Conservation (phyloP, 2,329 filamentous ascomycete genomes). For the Aspergillus amoenus region DNA sequence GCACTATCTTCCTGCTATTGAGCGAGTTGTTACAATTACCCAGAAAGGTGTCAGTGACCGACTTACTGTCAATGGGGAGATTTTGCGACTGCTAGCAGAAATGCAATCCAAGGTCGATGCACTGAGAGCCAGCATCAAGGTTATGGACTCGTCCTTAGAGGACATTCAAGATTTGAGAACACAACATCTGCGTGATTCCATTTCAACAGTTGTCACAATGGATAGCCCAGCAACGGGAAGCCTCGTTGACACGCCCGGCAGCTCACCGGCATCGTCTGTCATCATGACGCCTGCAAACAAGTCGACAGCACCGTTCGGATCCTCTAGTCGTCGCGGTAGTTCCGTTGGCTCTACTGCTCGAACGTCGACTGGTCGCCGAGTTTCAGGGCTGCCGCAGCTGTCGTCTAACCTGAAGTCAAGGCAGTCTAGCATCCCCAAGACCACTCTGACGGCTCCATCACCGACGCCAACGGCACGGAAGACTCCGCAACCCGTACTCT, state of each 20-base stretch:
- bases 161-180: slow-evolving; percentile 63
- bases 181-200: slow-evolving; percentile 83
- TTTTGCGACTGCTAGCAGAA: slow-evolving; percentile 79
- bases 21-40: slow-evolving; percentile 86
- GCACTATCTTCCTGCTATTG: slow-evolving; percentile 91
- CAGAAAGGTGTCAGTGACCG: slow-evolving; percentile 93
- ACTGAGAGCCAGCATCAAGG: slow-evolving; percentile 72
- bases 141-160: slow-evolving; percentile 73
- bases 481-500: slow-evolving; percentile 42
- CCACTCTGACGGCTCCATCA: slow-evolving; percentile 35
- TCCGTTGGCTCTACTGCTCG: slow-evolving; percentile 43
- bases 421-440: slow-evolving; percentile 41
- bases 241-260: slow-evolving; percentile 68
- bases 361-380: slow-evolving; percentile 44
- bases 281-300: slow-evolving; percentile 54
- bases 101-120: slow-evolving; percentile 79
- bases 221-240: slow-evolving; percentile 72
- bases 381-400: slow-evolving; percentile 49
- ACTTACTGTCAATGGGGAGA: slow-evolving; percentile 95
- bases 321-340: slow-evolving; percentile 50
- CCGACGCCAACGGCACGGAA: slow-evolving; percentile 44
- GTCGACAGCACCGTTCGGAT: slow-evolving; percentile 44
- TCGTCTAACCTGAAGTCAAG: slow-evolving; percentile 27
- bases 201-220: slow-evolving; percentile 86
- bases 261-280: slow-evolving; percentile 68